Base-by-base conservation (phyloP, 2,329 filamentous ascomycete genomes). In the Colletotrichum cereale region DNA sequence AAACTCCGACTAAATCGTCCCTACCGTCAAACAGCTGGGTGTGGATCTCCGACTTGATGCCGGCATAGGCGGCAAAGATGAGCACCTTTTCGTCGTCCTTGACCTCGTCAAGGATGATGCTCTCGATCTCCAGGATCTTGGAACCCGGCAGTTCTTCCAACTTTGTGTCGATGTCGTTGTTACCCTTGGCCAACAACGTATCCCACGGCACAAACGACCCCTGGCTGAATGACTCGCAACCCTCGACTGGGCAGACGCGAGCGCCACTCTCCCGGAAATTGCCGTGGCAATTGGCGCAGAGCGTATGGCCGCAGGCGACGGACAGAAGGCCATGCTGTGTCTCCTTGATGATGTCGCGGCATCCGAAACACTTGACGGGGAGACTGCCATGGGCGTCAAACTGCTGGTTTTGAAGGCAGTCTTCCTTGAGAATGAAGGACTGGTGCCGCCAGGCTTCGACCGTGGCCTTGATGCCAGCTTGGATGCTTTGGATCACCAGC, bases 51-150 rank as follows among this genome's bases (percentile, higher is more conserved):
- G 71, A 31, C 55, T 79, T 74, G 34, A 84, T 75, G 14, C 66
- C 58, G 0, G 75, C 44, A 61, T 79, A 80, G 60, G 84, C 81
- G 1, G 78, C 79, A 69, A 86, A 86, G 6, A 85, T 62, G 2
- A 85, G 72, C 6, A 80, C 77, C 14, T 74, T 73, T 48, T 77
- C 76, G 7, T 58, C 57, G 2, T 29, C 56, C 24, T 26, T 71
- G 7, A 80, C 78, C 2, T 76, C 66, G 0, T 44, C 21, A 0
- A 74, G 62, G 26, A 80, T 75, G 21, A 68, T 63, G 44, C 71
- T 61, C 60, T 82, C 71, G 11, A 78, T 75, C 14, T 73, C 67
- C 11, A 73, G 52, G 1, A 81, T 69, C 67, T 76, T 76, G 11
- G 66, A 62, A 24, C 67, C 73, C 8, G 67, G 31, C 18, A 26